Conservation (phyloP, 2,329 filamentous ascomycete genomes). For the Blumeria graminis region DNA sequence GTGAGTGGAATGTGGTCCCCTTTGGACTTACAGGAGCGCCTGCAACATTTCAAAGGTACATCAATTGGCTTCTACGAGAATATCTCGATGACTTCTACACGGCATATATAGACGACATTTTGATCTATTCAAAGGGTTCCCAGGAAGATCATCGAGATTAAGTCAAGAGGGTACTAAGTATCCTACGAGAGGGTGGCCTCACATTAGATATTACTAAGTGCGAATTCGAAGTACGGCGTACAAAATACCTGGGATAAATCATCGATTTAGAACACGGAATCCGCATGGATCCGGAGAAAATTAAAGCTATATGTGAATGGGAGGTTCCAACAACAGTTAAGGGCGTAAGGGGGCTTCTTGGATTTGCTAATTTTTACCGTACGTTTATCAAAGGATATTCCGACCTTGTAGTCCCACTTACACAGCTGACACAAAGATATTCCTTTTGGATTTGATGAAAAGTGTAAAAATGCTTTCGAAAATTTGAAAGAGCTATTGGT, state of each 20-base stretch:
- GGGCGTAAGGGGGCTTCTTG: slow-evolving; percentile 1
- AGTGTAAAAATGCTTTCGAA: neutral
- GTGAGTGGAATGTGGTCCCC: slow-evolving; percentile 1
- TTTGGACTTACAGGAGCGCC: slow-evolving; percentile 2
- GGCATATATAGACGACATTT: slow-evolving; percentile 3
- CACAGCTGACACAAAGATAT: no score
- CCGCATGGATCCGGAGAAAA: slow-evolving; percentile 2
- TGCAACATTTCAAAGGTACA: slow-evolving; percentile 2
- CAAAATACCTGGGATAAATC: slow-evolving; percentile 3
- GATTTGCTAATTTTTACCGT: slow-evolving; percentile 5
- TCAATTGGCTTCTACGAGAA: slow-evolving; percentile 2
- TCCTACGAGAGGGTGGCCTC: neutral
- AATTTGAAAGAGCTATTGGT: neutral
- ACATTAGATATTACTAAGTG: slow-evolving; percentile 3
- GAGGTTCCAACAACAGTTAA: slow-evolving; percentile 1
- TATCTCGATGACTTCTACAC: slow-evolving; percentile 2
- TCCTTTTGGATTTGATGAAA: no score
- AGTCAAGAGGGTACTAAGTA: slow-evolving; percentile 1
- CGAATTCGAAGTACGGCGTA: neutral
- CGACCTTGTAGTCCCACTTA: neutral
- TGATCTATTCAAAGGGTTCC: slow-evolving; percentile 2
- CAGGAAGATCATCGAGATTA: neutral
- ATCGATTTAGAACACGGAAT: neutral
- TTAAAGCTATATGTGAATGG: slow-evolving; percentile 2
- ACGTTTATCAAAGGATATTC: slow-evolving; percentile 3